phyloP scores from a whole-genome alignment of 177 flowering plant species.

The Vitis hybrid region DNA sequence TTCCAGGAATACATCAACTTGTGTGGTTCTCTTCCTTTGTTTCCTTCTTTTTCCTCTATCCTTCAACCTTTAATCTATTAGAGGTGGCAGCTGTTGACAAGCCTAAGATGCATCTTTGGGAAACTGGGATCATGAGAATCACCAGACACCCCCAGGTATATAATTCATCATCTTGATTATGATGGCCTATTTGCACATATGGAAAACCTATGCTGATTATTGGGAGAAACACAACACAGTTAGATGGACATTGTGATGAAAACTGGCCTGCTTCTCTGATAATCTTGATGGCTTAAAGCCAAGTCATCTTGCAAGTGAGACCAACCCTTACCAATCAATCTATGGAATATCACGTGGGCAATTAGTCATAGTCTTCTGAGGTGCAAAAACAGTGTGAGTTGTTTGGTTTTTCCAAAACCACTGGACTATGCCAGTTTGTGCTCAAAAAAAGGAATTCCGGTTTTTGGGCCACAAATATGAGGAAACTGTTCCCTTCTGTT shows the following conservation, averaged over 20 bases:
- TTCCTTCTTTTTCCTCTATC: constrained; percentile 91
- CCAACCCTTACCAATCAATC: neutral
- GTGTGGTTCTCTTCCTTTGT: constrained; percentile 75
- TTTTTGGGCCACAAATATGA: no score
- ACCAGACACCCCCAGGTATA: constrained; percentile 98
- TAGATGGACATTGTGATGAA: neutral
- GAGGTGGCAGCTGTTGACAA: constrained; percentile 99
- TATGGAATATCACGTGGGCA: neutral
- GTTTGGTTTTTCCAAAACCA: no score
- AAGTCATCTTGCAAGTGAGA: neutral
- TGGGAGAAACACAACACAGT: neutral
- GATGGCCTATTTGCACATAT: neutral
- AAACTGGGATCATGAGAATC: constrained; percentile 97
- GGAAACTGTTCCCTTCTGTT: no score
- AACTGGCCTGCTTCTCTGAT: neutral
- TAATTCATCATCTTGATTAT: neutral
- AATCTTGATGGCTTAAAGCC: neutral
- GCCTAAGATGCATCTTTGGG: constrained; percentile 99
- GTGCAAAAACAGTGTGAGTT: no score
- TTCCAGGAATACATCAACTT: constrained; percentile 67
- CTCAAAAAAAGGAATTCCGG: no score
- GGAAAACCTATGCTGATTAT: neutral
- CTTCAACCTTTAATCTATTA: constrained; percentile 93
- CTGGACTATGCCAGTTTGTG: no score
- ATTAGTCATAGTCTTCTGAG: neutral